Evolutionary conservation across 2,329 filamentous ascomycete genomes (phyloP).

Genomic region (Calonectria pteridis): DNA sequence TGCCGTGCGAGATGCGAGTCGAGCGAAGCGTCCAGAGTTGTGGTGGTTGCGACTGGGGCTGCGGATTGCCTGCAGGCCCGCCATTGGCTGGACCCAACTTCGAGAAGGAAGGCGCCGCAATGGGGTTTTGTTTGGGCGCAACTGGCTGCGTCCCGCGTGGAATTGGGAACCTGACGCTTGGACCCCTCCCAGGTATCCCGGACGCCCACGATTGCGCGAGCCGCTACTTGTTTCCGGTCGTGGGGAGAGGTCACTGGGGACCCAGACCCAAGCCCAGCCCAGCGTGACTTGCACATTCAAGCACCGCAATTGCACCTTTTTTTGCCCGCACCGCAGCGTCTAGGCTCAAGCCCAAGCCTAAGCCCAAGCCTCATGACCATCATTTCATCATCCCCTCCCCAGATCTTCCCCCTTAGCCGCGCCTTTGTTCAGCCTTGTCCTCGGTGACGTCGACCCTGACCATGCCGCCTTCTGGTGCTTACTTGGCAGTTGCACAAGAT

Average conservation of each 20-base stretch:
- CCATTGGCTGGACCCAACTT: slow-evolving; percentile 38
- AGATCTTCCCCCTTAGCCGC: background rate
- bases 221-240: slow-evolving; percentile 31
- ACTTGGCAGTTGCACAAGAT: background rate
- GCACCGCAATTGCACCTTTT: slow-evolving; percentile 31
- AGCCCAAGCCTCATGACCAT: background rate
- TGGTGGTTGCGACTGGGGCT: slow-evolving; percentile 40
- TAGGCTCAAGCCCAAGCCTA: slow-evolving; percentile 1
- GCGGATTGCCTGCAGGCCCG: slow-evolving; percentile 32
- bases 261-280: slow-evolving; percentile 3
- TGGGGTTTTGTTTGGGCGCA: slow-evolving; percentile 13
- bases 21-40: slow-evolving; percentile 20
- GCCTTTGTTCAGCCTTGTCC: slow-evolving; percentile 28
- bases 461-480: background rate
- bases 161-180: slow-evolving; percentile 38
- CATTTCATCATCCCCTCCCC: slow-evolving; percentile 16
- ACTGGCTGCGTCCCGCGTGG: background rate
- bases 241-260: slow-evolving; percentile 39
- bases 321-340: slow-evolving; percentile 2
- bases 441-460: slow-evolving; percentile 15
- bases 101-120: slow-evolving; percentile 34
- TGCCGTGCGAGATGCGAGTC: slow-evolving; percentile 30
- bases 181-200: slow-evolving; percentile 36
- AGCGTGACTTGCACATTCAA: slow-evolving; percentile 3
- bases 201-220: slow-evolving; percentile 19